A percentile compares a stretch with the other conserved stretches of the same genome.
Evolutionary conservation across 2,329 filamentous ascomycete genomes (phyloP).

Genomic region (Myriosclerotinia scirpicola): DNA sequence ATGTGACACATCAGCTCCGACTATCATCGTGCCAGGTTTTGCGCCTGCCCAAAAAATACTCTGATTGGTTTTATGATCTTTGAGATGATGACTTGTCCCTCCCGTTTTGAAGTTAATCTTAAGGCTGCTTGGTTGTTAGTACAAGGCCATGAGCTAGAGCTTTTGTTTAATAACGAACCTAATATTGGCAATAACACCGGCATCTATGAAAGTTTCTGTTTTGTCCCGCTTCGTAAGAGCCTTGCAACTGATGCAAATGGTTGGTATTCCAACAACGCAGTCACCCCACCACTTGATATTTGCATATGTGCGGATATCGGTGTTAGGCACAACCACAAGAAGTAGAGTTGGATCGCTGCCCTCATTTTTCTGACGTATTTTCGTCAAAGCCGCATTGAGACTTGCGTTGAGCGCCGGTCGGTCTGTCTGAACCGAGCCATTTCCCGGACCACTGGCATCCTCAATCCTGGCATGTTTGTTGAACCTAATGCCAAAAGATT

Average conservation of each 20-base stretch:
- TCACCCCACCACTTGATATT: conserved; percentile 29
- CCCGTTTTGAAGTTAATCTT: conserved; percentile 78
- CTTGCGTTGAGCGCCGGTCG: accelerated
- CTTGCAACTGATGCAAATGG: conserved; percentile 16
- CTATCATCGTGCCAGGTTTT: conserved; percentile 72
- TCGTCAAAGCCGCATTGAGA: background rate
- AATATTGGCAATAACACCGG: background rate
- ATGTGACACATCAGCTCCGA: conserved; percentile 85
- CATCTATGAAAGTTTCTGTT: background rate
- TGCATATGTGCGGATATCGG: conserved; percentile 2
- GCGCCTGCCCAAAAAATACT: conserved; percentile 43
- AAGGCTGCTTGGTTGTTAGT: conserved; percentile 44
- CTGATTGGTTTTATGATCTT: conserved; percentile 43
- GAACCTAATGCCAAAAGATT: background rate
- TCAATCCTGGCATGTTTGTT: background rate
- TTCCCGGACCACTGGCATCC: too few species aligned
- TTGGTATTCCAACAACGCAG: conserved; percentile 24
- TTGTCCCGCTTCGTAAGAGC: background rate
- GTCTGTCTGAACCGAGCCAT: too few species aligned
- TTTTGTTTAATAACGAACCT: background rate
- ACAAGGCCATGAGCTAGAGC: too few species aligned
- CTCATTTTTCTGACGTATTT: background rate
- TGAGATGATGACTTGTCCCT: conserved; percentile 66
- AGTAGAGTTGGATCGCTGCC: background rate
- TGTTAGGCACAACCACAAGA: background rate